A percentile compares a stretch with the other conserved stretches of the same genome.
phyloP scores from a whole-genome alignment of 768 basidiomycete genomes.

The Royoungia palumana region DNA sequence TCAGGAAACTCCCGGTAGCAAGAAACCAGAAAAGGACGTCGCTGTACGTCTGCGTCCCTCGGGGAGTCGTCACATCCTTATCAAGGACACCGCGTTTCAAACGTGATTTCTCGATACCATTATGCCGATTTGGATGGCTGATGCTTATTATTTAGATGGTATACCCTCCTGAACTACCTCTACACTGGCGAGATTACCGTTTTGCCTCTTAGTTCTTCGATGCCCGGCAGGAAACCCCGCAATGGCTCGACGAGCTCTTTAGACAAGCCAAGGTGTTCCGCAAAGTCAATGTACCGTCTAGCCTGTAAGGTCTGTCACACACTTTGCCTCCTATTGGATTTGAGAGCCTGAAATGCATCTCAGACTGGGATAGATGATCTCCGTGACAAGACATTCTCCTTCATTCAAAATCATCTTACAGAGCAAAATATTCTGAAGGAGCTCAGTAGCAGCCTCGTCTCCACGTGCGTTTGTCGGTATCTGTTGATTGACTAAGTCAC shows the following conservation, averaged over 20 bases:
- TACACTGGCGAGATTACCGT: slow-evolving; percentile 36
- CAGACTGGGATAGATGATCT: slow-evolving; percentile 21
- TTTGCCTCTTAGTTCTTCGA: slow-evolving; percentile 24
- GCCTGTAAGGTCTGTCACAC: slow-evolving; percentile 33
- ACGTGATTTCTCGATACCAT: slow-evolving; percentile 13
- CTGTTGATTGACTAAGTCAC: neutral
- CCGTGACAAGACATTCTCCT: slow-evolving; percentile 12
- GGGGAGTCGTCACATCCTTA: slow-evolving; percentile 23
- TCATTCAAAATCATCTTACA: slow-evolving; percentile 13
- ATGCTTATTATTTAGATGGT: slow-evolving; percentile 27
- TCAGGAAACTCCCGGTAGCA: neutral
- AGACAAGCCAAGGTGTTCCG: slow-evolving; percentile 31
- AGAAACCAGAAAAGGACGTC: neutral
- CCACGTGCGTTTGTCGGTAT: slow-evolving; percentile 6
- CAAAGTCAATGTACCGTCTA: slow-evolving; percentile 45
- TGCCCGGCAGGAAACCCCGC: neutral
- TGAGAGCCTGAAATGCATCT: neutral
- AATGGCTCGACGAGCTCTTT: slow-evolving; percentile 3
- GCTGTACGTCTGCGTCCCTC: slow-evolving; percentile 10
- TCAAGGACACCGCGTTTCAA: slow-evolving; percentile 29
- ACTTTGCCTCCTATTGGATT: neutral
- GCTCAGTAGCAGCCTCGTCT: slow-evolving; percentile 12
- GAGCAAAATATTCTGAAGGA: slow-evolving; percentile 26
- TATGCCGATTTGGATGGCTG: neutral
- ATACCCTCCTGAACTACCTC: slow-evolving; percentile 38